Evolutionary conservation across 345 rosid species (phyloP), one percentile per base, ranked within the genome.

Genomic region (Euphorbia lathyris): DNA sequence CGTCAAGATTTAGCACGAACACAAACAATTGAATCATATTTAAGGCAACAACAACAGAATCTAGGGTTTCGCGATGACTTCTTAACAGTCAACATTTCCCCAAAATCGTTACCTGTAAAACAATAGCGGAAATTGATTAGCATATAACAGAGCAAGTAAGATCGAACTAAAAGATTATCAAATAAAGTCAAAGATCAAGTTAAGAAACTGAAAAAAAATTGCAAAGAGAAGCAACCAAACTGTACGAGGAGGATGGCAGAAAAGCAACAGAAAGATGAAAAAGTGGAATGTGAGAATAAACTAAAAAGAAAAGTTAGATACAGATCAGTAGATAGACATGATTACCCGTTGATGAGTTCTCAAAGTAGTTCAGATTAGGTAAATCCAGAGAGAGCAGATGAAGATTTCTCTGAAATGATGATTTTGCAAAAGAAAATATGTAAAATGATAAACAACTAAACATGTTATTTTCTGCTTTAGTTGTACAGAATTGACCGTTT

Each of bases 341-440:
- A 63, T 77, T 68, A 77, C 71, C 80, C 38, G 74, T 20, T 34
- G 68, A 55, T 23, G 58, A 42, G 51, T 40, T 23, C 25, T 19
- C 2, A 17, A 13, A 68, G 63, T 26, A 42, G 17, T 5, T 17
- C 5, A 7, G 7, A 3, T 23, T 9, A 40, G 29, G 2, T 40
- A 14, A 11, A 26, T 30, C 5, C 19, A 20, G 36, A 66, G 30
- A 52, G 19, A 48, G 58, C 48, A 2, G 6, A 50, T 8, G 58
- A 55, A 40, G 9, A 20, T 36, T 50, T 30, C 19, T 43, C 5
- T 29, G 36, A 12, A 27, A 14, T 27, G n/a, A n/a, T n/a, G n/a
- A n/a, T n/a, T n/a, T 57, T 27, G 36, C 14, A 19, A 3, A 48
- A 13, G 53, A 11, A 14, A 2, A 3, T 45, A 13, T 48, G 23